Base-by-base conservation (phyloP, 805 yeast species). In the Cephaloascus albidus region DNA sequence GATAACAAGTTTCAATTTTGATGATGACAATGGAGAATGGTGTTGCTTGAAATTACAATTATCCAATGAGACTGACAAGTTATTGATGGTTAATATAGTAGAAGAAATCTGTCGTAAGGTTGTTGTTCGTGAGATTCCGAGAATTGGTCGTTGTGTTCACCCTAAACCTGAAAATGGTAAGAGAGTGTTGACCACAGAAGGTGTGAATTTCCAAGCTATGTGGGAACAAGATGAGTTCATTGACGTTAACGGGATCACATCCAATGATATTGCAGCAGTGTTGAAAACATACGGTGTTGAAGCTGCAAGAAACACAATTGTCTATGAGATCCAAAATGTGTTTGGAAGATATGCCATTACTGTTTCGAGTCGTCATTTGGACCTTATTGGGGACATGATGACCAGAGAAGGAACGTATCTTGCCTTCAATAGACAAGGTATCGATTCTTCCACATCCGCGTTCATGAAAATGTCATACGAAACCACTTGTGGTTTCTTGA, bases 391-490 rank as follows among this genome's bases (percentile, higher is more conserved):
- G 47, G 99, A 93, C 63, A 85, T 86, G 87, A 93, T 93, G 99
- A 93, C 99, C 4, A 80, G 98, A 63, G 97, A 93, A 64, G 99
- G 99, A 55, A 77, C 94, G 2, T 93, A 89, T 58, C 67, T 90
- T 57, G 96, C 99, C 19, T 93, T 93, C 72, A 89, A 87, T 64
- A 85, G 99, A 72, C 96, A 87, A 67, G 99, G 99, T 62, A 89
- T 94, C 58, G 97, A 93, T 60, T 76, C 95, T 1, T 78, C 93
- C 12, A 88, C 97, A 2, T 89, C 97, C 5, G 85, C 97, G 15
- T 86, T 93, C 70, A 83, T 87, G 89, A 93, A 93, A 71, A 93
- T 93, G 99, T 87, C 96, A 41, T 93, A 88, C 63, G 99, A 93
- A 68, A 93, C 98, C 35, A 93, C 99, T 1, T 88, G 96, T 69